Base-by-base conservation (phyloP, 2,329 filamentous ascomycete genomes). In the Diaporthe caulivora region DNA sequence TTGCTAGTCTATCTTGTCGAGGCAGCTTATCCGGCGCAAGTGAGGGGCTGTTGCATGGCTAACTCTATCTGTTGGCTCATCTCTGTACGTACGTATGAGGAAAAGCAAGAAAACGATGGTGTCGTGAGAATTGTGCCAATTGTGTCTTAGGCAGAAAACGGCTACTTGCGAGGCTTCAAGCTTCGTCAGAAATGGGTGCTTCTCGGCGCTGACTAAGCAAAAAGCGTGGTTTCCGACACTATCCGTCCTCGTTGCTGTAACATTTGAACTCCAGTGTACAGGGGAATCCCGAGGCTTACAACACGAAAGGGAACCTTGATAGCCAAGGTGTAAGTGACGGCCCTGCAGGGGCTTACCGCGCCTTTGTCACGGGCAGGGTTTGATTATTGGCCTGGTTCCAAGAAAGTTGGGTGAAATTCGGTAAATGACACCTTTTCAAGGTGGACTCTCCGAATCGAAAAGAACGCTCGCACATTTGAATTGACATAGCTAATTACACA, bases 1-100 rank as follows among this genome's bases (percentile, higher is more conserved):
- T 67, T 67, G 62, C 62, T 67, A 67, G 62, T 26, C 62, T 53
- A 47, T 53, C 47, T 53, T 67, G 8, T 53, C 26, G 31, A 67
- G 62, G 62, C 62, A 51, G 34, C 31, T 67, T 51, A 37, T 67
- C 62, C 31, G 71, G 86, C 84, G 77, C 86, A 84, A 72, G 83
- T 81, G 2, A 84, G 77, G 83, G 77, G 60, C 80, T 73, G 71
- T 37, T 57, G 31, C 31, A 57, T 37, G 7, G 58, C 58, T n/a
- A n/a, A n/a, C n/a, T n/a, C n/a, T n/a, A n/a, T n/a, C n/a, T n/a
- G n/a, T n/a, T n/a, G n/a, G n/a, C n/a, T n/a, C n/a, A n/a, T n/a
- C n/a, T n/a, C n/a, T n/a, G n/a, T n/a, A n/a, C n/a, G n/a, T n/a
- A n/a, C n/a, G n/a, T n/a, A n/a, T n/a, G n/a, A n/a, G n/a, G n/a